Conservation (phyloP, 2,329 filamentous ascomycete species). For the Lachnellula cervina region DNA sequence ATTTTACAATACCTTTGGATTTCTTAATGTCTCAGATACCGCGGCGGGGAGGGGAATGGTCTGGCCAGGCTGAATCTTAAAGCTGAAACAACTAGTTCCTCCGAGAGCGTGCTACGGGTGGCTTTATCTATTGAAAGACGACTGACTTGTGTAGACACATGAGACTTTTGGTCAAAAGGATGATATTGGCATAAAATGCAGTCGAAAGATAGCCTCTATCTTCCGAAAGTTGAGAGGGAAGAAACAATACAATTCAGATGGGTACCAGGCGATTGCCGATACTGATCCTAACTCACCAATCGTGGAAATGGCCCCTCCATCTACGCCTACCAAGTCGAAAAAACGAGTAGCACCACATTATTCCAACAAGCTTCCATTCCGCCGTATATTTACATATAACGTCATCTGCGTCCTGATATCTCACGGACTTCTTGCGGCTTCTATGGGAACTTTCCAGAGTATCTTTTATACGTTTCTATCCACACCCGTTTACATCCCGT, state of each 20-base stretch:
- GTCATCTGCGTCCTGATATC: conserved; percentile 44
- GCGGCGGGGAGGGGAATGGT: no score
- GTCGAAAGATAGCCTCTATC: conserved; percentile 16
- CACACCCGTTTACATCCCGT: conserved; percentile 43
- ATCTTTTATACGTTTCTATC: conserved; percentile 61
- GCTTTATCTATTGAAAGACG: background rate
- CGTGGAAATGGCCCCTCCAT: conserved; percentile 5
- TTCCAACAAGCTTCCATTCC: conserved; percentile 42
- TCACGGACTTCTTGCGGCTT: conserved; percentile 54
- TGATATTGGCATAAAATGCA: conserved; percentile 26
- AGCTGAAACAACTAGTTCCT: background rate
- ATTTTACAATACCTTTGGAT: no score
- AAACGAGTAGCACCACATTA: conserved; percentile 27
- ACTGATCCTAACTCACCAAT: conserved; percentile 6
- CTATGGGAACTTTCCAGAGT: conserved; percentile 56
- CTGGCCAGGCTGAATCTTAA: no score
- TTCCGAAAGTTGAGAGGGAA: conserved; percentile 12
- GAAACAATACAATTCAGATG: background rate
- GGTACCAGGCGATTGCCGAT: conserved; percentile 6
- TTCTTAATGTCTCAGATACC: no score
- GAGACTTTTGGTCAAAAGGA: conserved; percentile 30
- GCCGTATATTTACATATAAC: conserved; percentile 32
- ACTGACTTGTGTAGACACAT: conserved; percentile 32
- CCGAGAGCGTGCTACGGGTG: background rate
- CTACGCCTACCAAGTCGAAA: conserved; percentile 14